phyloP scores from a whole-genome alignment of 192 early-diverging fungal species.

The Coemansia sp. region DNA sequence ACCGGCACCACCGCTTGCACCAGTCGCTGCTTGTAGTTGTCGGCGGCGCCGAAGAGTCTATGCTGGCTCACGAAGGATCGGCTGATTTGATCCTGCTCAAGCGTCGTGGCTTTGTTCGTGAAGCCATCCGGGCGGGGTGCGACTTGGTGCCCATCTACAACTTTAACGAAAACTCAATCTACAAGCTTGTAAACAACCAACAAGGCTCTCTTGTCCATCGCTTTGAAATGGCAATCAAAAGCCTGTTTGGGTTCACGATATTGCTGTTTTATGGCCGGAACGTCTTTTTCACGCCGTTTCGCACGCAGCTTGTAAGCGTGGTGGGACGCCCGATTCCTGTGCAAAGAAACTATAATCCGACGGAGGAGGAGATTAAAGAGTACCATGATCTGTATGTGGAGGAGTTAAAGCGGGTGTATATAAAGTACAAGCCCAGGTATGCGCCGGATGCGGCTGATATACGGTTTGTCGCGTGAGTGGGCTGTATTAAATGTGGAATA shows the following conservation, averaged over 20 bases:
- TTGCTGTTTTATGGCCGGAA: constrained; percentile 84
- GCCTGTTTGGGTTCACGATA: constrained; percentile 68
- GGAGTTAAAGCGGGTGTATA: constrained; percentile 39
- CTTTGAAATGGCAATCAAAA: constrained; percentile 75
- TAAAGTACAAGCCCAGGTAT: constrained; percentile 46
- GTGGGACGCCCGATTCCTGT: constrained; percentile 48
- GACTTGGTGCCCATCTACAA: constrained; percentile 84
- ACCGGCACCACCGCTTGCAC: constrained; percentile 55
- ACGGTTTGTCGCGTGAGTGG: constrained; percentile 31
- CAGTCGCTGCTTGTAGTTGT: constrained; percentile 75
- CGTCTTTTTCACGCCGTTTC: constrained; percentile 67
- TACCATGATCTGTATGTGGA: constrained; percentile 46
- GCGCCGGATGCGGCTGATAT: constrained; percentile 32
- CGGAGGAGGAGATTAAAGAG: constrained; percentile 18
- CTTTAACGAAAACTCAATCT: constrained; percentile 95
- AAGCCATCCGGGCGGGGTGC: constrained; percentile 81
- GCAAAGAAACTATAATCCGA: constrained; percentile 27
- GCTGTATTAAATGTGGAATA: too few relatives aligned
- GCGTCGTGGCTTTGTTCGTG: constrained; percentile 86
- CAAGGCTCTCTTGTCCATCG: constrained; percentile 63
- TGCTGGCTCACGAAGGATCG: constrained; percentile 63
- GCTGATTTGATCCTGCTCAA: constrained; percentile 74
- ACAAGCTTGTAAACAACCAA: constrained; percentile 71
- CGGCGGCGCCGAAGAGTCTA: constrained; percentile 86
- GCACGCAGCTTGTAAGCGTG: constrained; percentile 41